Conservation (phyloP, 1,284 basidiomycete species). For the Cutaneotrichosporon mucoides region DNA sequence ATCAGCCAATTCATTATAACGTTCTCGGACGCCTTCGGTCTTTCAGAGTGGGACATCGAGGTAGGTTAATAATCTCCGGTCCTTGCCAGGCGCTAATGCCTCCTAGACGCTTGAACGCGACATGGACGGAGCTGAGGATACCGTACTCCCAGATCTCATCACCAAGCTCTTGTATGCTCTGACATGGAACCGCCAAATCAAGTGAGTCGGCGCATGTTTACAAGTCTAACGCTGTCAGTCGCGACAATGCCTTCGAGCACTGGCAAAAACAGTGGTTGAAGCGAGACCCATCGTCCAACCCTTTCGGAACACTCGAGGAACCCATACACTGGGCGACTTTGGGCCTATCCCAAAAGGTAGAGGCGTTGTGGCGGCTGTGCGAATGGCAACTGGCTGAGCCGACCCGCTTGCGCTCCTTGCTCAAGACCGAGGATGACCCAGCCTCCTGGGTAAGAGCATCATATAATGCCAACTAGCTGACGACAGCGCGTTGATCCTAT, state of each 20-base stretch:
- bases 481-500: slow-evolving; percentile 53
- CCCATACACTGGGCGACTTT: slow-evolving; percentile 52
- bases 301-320: slow-evolving; percentile 43
- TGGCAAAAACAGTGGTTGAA: slow-evolving; percentile 47
- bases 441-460: slow-evolving; percentile 49
- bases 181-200: slow-evolving; percentile 52
- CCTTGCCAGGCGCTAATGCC: slow-evolving; percentile 19
- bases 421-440: slow-evolving; percentile 53
- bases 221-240: slow-evolving; percentile 20
- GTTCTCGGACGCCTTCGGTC: slow-evolving; percentile 47
- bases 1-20: slow-evolving; percentile 48
- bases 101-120: slow-evolving; percentile 48
- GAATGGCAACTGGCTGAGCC: slow-evolving; percentile 57
- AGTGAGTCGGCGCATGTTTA: slow-evolving; percentile 36
- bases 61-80: slow-evolving; percentile 23
- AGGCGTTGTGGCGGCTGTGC: slow-evolving; percentile 51
- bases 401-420: slow-evolving; percentile 52
- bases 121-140: slow-evolving; percentile 50
- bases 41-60: slow-evolving; percentile 47
- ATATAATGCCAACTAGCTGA: not conserved
- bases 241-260: slow-evolving; percentile 44
- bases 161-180: slow-evolving; percentile 52
- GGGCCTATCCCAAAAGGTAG: slow-evolving; percentile 51
- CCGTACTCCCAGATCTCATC: slow-evolving; percentile 50
- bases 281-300: slow-evolving; percentile 34